Percentiles rank a stretch among this genome's conserved stretches.
phyloP scores from a whole-genome alignment of 306 rosid species.

The Trifolium repens region DNA sequence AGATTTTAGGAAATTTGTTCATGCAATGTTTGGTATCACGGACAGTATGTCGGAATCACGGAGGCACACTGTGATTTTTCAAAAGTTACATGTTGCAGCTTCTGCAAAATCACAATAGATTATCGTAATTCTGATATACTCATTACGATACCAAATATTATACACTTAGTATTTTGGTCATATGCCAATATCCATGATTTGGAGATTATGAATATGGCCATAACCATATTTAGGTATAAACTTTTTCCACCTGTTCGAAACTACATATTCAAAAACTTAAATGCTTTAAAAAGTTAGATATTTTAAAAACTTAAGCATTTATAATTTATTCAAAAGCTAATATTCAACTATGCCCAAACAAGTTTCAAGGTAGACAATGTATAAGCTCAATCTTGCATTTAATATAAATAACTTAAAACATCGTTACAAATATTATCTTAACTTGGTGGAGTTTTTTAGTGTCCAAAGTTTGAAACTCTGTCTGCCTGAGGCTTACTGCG shows the following conservation, averaged over 20 bases:
- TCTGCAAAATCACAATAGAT: too few species aligned
- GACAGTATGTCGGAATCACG: too few species aligned
- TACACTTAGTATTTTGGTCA: not conserved
- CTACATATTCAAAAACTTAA: not conserved
- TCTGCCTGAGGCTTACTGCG: conserved; percentile 81
- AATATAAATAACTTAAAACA: conserved; percentile 75
- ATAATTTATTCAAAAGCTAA: conserved; percentile 48
- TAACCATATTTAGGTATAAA: not conserved
- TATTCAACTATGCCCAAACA: conserved; percentile 78
- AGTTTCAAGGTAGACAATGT: conserved; percentile 72
- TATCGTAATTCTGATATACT: too few species aligned
- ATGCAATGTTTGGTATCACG: too few species aligned
- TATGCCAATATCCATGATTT: not conserved
- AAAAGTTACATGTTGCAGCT: too few species aligned
- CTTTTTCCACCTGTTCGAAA: not conserved
- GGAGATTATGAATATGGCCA: not conserved
- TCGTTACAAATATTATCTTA: conserved; percentile 44
- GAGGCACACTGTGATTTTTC: too few species aligned
- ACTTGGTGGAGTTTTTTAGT: conserved; percentile 46
- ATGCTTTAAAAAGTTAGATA: not conserved
- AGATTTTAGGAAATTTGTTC: not conserved
- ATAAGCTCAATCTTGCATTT: conserved; percentile 65
- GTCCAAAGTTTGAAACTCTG: conserved; percentile 75
- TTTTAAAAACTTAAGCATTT: not conserved
- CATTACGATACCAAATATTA: too few species aligned